phyloP scores from a whole-genome alignment of 2,329 filamentous ascomycete species.

The Diplodia seriata region DNA sequence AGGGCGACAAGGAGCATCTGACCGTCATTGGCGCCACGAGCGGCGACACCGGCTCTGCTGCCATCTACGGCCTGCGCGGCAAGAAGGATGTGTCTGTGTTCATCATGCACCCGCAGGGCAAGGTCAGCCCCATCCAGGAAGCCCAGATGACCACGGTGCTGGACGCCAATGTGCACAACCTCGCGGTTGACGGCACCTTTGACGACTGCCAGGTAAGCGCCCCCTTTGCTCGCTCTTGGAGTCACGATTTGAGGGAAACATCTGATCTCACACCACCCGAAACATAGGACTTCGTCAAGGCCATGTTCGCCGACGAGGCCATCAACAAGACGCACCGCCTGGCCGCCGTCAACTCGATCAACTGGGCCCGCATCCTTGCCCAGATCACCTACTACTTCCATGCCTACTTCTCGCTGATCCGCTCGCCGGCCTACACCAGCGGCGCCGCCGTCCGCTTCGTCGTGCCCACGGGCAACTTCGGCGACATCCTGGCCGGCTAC shows the following conservation, averaged over 20 bases:
- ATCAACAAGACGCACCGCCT: slow-evolving; percentile 84
- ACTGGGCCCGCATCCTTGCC: slow-evolving; percentile 92
- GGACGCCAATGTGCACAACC: slow-evolving; percentile 90
- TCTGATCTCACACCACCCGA: slow-evolving; percentile 37
- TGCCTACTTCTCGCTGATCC: slow-evolving; percentile 83
- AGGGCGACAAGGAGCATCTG: slow-evolving; percentile 63
- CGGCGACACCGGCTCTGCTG: slow-evolving; percentile 80
- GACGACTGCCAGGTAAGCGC: slow-evolving; percentile 83
- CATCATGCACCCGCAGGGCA: slow-evolving; percentile 90
- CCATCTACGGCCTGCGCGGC: slow-evolving; percentile 91
- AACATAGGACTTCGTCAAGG: slow-evolving; percentile 83
- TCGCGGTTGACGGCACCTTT: slow-evolving; percentile 88
- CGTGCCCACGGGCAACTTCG: slow-evolving; percentile 95
- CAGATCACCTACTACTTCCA: slow-evolving; percentile 98
- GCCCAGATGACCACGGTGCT: slow-evolving; percentile 96
- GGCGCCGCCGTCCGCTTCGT: slow-evolving; percentile 77
- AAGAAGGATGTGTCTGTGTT: slow-evolving; percentile 98
- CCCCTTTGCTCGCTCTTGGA: not conserved
- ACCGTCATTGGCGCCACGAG: slow-evolving; percentile 53
- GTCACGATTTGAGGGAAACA: not conserved
- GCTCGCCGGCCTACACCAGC: slow-evolving; percentile 65
- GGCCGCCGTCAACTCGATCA: slow-evolving; percentile 95
- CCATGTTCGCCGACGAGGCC: slow-evolving; percentile 83
- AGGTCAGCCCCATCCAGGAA: slow-evolving; percentile 90
- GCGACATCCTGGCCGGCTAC: slow-evolving; percentile 91